Conservation (phyloP, 768 basidiomycete genomes). For the Dictyophora rubrovolvata region DNA sequence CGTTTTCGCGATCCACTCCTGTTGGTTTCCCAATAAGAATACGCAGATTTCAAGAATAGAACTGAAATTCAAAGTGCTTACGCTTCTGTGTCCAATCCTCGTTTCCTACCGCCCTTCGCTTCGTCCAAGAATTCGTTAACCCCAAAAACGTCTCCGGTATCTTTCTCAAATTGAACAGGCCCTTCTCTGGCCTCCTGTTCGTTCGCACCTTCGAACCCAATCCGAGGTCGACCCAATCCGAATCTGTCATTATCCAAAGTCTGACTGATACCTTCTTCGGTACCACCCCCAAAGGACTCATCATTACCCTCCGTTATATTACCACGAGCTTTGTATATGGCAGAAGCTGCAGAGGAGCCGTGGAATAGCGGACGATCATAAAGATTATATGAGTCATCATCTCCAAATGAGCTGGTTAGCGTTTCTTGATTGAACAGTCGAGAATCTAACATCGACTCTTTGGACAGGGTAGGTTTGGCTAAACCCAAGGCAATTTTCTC, state of each 20-base stretch:
- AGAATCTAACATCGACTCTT: conserved; percentile 96
- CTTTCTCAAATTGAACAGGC: conserved; percentile 98
- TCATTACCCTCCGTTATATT: conserved; percentile 79
- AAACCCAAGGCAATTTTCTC: conserved; percentile 98
- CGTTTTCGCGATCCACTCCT: too few species aligned
- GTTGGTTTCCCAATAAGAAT: background rate
- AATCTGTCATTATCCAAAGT: conserved; percentile 93
- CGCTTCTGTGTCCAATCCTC: conserved; percentile 71
- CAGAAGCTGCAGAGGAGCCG: conserved; percentile 92
- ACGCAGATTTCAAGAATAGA: background rate
- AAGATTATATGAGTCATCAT: conserved; percentile 88
- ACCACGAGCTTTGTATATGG: conserved; percentile 96
- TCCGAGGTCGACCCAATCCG: conserved; percentile 68
- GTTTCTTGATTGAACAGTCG: conserved; percentile 96
- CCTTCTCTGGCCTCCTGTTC: conserved; percentile 82
- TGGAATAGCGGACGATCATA: conserved; percentile 96
- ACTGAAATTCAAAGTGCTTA: conserved; percentile 36
- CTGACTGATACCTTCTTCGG: conserved; percentile 86
- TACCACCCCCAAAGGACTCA: conserved; percentile 88
- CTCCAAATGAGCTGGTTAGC: conserved; percentile 68
- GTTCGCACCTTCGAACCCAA: conserved; percentile 87
- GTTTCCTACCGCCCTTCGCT: conserved; percentile 90
- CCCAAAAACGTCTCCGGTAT: conserved; percentile 93
- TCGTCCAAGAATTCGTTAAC: conserved; percentile 95
- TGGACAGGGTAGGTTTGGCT: conserved; percentile 91